Conservation (phyloP, 1,284 basidiomycete genomes). For the Ceratobasidium sp. region DNA sequence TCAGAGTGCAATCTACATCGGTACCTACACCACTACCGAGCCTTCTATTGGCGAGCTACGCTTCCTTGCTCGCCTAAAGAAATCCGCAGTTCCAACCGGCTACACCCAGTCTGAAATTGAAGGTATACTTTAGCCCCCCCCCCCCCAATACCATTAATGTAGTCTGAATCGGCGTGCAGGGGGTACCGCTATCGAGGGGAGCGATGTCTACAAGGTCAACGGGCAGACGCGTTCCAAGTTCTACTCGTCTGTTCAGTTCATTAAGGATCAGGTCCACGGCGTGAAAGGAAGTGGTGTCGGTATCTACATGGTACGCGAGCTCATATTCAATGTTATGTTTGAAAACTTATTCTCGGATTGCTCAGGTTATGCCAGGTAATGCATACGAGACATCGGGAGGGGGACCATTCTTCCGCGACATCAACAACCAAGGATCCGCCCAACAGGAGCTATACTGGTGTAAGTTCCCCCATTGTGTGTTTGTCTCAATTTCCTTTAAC, state of each 20-base stretch:
- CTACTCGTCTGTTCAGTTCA: constrained; percentile 40
- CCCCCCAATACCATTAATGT: not conserved
- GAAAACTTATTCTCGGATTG: not conserved
- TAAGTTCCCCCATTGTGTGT: constrained; percentile 28
- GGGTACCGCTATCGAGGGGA: constrained; percentile 62
- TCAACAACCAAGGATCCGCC: constrained; percentile 47
- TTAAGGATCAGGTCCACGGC: constrained; percentile 36
- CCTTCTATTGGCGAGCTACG: constrained; percentile 64
- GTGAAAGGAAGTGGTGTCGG: constrained; percentile 43
- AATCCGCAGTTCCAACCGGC: constrained; percentile 61
- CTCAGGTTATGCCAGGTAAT: constrained; percentile 59
- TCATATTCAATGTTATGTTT: no score
- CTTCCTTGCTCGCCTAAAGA: constrained; percentile 65
- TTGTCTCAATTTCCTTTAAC: no score
- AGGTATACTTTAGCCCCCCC: constrained; percentile 49
- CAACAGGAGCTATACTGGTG: constrained; percentile 49
- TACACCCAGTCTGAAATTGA: constrained; percentile 57
- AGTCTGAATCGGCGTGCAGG: no score
- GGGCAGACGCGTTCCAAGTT: constrained; percentile 66
- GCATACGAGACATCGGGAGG: constrained; percentile 62
- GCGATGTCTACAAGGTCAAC: constrained; percentile 62
- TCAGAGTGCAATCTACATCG: constrained; percentile 45
- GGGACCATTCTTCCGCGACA: constrained; percentile 55
- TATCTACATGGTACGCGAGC: constrained; percentile 27
- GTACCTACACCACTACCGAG: constrained; percentile 53